Evolutionary conservation across 768 basidiomycete species (phyloP).

Genomic region (Podaxis sp.): DNA sequence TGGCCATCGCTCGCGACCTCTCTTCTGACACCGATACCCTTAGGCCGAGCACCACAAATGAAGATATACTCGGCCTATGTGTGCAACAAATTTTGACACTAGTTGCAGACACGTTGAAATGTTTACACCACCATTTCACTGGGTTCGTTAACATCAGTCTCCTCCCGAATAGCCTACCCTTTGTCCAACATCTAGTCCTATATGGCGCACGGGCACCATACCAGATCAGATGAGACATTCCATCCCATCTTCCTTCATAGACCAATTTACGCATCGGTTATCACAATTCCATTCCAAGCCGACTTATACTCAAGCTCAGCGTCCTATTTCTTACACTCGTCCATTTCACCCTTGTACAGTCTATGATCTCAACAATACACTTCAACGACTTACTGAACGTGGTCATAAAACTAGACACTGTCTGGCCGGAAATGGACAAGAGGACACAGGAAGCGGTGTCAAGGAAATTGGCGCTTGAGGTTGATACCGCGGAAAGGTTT

Average conservation of each 20-base stretch:
- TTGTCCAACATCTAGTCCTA: background rate
- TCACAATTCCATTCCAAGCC: background rate
- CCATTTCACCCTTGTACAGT: background rate
- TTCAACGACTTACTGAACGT: slow-evolving; percentile 2
- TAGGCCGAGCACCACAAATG: background rate
- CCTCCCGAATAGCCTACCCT: background rate
- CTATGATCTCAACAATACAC: background rate
- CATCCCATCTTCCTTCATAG: background rate
- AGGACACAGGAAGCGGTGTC: background rate
- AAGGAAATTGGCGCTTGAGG: background rate
- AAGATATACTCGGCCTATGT: background rate
- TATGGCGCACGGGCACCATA: background rate
- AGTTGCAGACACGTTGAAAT: background rate
- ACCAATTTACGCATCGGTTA: background rate
- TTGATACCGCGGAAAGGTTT: background rate
- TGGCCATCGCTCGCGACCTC: background rate
- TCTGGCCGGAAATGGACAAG: background rate
- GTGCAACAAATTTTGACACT: background rate
- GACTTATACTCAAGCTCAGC: background rate
- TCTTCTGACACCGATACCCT: background rate
- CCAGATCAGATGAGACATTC: background rate
- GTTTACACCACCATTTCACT: background rate
- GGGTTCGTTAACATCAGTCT: background rate
- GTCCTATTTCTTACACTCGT: background rate
- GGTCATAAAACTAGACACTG: background rate